phyloP scores from a whole-genome alignment of 768 basidiomycete genomes.

The Leccinum truebloodii region DNA sequence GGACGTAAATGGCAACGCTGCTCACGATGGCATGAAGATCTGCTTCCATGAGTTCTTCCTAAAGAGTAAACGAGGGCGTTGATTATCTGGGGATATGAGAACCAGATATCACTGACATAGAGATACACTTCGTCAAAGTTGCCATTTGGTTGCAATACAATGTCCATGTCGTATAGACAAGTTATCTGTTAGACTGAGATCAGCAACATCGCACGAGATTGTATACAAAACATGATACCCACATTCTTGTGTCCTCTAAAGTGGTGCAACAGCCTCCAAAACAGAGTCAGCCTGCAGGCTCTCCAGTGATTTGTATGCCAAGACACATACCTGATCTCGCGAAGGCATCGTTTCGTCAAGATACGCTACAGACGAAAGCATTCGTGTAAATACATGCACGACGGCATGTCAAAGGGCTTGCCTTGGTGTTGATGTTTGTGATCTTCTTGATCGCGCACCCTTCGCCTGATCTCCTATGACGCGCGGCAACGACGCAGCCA shows the following conservation, averaged over 20 bases:
- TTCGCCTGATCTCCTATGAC: slow-evolving; percentile 80
- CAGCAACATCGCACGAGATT: slow-evolving; percentile 3
- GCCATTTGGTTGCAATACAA: slow-evolving; percentile 87
- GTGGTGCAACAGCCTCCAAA: slow-evolving; percentile 82
- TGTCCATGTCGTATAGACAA: slow-evolving; percentile 97
- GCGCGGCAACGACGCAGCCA: slow-evolving; percentile 87
- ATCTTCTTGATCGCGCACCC: slow-evolving; percentile 97
- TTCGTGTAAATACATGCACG: slow-evolving; percentile 14
- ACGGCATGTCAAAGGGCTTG: slow-evolving; percentile 27
- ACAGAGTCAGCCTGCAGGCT: slow-evolving; percentile 17
- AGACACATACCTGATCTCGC: slow-evolving; percentile 81
- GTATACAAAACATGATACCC: slow-evolving; percentile 26
- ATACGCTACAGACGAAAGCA: slow-evolving; percentile 60
- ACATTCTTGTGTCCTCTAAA: slow-evolving; percentile 99
- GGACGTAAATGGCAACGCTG: not conserved
- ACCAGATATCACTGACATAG: slow-evolving; percentile 54
- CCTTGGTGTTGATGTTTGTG: slow-evolving; percentile 91
- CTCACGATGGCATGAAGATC: slow-evolving; percentile 97
- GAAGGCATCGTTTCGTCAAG: slow-evolving; percentile 92
- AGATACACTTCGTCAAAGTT: slow-evolving; percentile 97
- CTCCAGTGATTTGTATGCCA: not conserved
- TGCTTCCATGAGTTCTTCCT: slow-evolving; percentile 99
- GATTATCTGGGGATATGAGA: slow-evolving; percentile 4
- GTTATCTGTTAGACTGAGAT: slow-evolving; percentile 65
- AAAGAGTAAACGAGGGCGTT: slow-evolving; percentile 12